Percentiles rank a stretch among this genome's conserved stretches.
phyloP scores from a whole-genome alignment of 2,329 filamentous ascomycete genomes.

The Phialophora expanda region DNA sequence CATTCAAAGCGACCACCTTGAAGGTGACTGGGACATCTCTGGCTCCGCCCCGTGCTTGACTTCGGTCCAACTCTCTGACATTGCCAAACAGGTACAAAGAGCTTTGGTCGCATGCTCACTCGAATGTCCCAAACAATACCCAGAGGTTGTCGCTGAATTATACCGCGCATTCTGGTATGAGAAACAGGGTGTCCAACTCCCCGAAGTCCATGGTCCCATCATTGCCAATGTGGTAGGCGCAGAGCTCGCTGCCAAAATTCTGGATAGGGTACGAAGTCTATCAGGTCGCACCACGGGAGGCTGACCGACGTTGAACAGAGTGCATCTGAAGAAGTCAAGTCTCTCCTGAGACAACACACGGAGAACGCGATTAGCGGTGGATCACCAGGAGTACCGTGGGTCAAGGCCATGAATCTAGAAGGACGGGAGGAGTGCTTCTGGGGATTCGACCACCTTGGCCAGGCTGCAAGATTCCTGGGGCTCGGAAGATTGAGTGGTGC shows the following conservation, averaged over 20 bases:
- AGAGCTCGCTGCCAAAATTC: slow-evolving; percentile 51
- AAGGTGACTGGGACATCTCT: slow-evolving; percentile 41
- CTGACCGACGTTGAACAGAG: slow-evolving; percentile 17
- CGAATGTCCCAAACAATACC: slow-evolving; percentile 49
- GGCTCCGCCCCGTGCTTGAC: not conserved
- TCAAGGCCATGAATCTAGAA: slow-evolving; percentile 59
- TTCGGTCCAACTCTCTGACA: not conserved
- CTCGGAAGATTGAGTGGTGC: slow-evolving; percentile 48
- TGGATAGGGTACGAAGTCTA: slow-evolving; percentile 48
- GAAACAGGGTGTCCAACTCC: slow-evolving; percentile 44
- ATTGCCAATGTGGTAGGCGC: slow-evolving; percentile 49
- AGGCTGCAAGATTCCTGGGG: slow-evolving; percentile 59
- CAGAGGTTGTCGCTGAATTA: slow-evolving; percentile 52
- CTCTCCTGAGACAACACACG: slow-evolving; percentile 56
- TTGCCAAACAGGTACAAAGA: slow-evolving; percentile 55
- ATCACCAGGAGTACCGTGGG: slow-evolving; percentile 66
- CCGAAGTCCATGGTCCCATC: slow-evolving; percentile 42
- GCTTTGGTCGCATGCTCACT: slow-evolving; percentile 56
- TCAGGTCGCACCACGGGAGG: not conserved
- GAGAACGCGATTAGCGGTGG: slow-evolving; percentile 58
- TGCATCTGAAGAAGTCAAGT: slow-evolving; percentile 46
- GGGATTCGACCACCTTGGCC: slow-evolving; percentile 65
- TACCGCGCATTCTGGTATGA: slow-evolving; percentile 60
- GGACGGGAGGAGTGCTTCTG: slow-evolving; percentile 62
- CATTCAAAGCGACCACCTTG: slow-evolving; percentile 54